Evolutionary conservation across 2,329 filamentous ascomycete species (phyloP), one percentile per base, ranked within the genome.

Genomic region (Epichloe sp.): DNA sequence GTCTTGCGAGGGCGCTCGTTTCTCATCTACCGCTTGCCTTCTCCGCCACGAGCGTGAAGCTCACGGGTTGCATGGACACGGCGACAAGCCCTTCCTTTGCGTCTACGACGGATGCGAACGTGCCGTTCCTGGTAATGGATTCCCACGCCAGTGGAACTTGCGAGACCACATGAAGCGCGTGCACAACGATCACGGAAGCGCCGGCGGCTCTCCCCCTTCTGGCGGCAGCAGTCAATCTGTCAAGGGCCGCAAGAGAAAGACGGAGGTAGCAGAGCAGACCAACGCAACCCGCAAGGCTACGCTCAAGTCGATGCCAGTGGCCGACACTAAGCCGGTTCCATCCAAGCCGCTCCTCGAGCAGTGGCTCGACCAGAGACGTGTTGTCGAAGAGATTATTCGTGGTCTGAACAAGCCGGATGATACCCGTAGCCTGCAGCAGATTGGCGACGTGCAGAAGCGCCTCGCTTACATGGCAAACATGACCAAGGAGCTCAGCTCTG

Each of bases 121-220:
- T 57, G 82, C 88, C 52, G 74, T 85, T 36, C 74, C 79, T 23
- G 89, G 88, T 60, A 88, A 91, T 65, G 91, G 91, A 60, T 97
- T 97, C 64, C 91, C 90, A 38, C 84, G 91, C 60, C 85, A 90
- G 61, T 97, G 93, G 88, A 97, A 97, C 71, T 79, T 95, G 50
- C 83, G 86, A 68, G 91, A 97, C 71, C 91, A 97, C 76, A 96
- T 96, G 90, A 88, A 88, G 71, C 85, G 91, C 55, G 90, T 96
- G 7, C 91, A 97, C 72, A 82, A 82, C 58, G 78, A 80, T 62
- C 73, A 74, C 54, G 71, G 72, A 43, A 69, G 67, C 56, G 61
- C 68, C 42, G 59, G 60, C 43, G 69, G 65, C 23, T 73, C 69
- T 72, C 8, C 64, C 70, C 64, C 70, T 10, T 61, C 68, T 26